These are phyloP conservation scores for Penicillium crystallinum DNA, from an alignment of 495 filamentous ascomycete species.

Conservation along the genomic window DNA sequence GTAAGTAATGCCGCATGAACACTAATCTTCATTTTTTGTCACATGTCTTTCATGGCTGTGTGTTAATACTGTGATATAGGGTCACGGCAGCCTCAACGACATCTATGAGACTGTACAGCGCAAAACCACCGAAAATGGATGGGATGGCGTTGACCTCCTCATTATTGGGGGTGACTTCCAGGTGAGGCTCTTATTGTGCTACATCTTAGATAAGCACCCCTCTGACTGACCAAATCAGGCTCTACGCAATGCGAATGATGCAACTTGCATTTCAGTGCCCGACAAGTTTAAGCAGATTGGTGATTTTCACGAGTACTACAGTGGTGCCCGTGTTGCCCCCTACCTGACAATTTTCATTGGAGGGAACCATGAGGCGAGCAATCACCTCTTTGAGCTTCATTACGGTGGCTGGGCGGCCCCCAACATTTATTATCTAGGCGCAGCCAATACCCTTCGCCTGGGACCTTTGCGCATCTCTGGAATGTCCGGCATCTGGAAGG, in stretches of 20 bases:
- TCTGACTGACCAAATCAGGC: constrained; percentile 48
- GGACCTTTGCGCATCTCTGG: constrained; percentile 85
- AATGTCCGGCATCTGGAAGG: constrained; percentile 90
- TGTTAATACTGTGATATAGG: constrained; percentile 46
- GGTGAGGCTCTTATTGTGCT: constrained; percentile 35
- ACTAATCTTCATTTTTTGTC: background rate
- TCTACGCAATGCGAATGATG: constrained; percentile 79
- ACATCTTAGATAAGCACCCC: background rate
- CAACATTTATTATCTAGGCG: constrained; percentile 94
- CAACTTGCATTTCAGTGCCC: constrained; percentile 82
- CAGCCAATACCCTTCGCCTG: constrained; percentile 77
- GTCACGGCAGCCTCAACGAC: constrained; percentile 82
- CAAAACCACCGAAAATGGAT: constrained; percentile 58
- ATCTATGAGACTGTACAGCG: constrained; percentile 75
- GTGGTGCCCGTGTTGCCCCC: constrained; percentile 67
- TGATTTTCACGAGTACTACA: constrained; percentile 93
- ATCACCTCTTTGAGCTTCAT: constrained; percentile 81
- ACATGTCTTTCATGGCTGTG: background rate
- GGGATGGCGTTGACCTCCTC: constrained; percentile 72
- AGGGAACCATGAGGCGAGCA: constrained; percentile 91
- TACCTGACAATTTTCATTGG: constrained; percentile 88
- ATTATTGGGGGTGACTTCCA: constrained; percentile 93
- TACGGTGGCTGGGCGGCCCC: constrained; percentile 97
- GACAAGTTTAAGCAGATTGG: constrained; percentile 75
- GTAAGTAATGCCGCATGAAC: constrained; percentile 2